phyloP scores from a whole-genome alignment of 176 grass and related monocot genomes.

The Oryza rufipogon region DNA sequence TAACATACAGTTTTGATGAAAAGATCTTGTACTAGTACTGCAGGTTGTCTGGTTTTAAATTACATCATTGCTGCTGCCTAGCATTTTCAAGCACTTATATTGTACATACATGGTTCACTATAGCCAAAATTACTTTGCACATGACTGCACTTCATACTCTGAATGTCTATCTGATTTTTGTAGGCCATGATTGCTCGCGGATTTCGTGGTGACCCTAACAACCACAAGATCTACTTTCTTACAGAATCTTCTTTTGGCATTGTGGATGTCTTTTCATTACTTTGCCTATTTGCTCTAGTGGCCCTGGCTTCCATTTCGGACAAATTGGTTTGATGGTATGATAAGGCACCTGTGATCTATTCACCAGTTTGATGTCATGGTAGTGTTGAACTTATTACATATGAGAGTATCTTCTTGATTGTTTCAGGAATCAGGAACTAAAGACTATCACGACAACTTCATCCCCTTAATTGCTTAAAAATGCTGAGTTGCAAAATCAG shows the following conservation, averaged over 20 bases:
- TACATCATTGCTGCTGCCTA: conserved; percentile 3
- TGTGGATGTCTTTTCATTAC: conserved; percentile 71
- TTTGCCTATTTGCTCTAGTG: conserved; percentile 72
- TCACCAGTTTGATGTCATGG: conserved; percentile 13
- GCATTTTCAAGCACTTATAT: neutral
- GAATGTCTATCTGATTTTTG: conserved; percentile 30
- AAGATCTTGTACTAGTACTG: neutral
- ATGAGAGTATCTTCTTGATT: neutral
- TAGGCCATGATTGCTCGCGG: conserved; percentile 96
- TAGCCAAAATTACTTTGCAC: neutral
- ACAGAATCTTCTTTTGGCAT: conserved; percentile 76
- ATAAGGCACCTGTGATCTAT: conserved; percentile 24
- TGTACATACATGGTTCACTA: neutral
- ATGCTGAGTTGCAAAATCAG: neutral
- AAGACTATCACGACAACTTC: neutral
- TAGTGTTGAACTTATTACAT: conserved; percentile 1
- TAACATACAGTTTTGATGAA: neutral
- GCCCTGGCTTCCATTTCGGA: conserved; percentile 69
- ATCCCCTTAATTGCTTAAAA: neutral
- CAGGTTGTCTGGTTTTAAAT: no score
- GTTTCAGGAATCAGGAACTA: conserved; percentile 34
- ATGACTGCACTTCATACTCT: neutral
- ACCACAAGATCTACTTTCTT: conserved; percentile 84
- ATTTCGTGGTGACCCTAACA: conserved; percentile 74
- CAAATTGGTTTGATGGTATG: conserved; percentile 56